These are phyloP conservation scores for Wickerhamomyces silvicola DNA, from an alignment of 805 yeast species.

Conservation along the genomic window DNA sequence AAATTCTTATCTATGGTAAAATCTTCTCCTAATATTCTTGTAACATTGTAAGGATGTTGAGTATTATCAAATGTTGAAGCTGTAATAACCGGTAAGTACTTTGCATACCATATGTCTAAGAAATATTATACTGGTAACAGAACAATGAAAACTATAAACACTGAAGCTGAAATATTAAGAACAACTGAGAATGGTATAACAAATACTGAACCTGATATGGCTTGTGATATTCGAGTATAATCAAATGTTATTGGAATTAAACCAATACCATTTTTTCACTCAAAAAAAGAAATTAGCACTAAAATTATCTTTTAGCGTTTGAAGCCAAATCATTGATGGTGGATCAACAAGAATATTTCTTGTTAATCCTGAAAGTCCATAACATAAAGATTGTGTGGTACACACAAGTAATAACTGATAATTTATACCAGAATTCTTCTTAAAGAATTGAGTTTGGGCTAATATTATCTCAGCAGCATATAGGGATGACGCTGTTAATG, in stretches of 20 bases:
- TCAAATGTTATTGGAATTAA: constrained; percentile 49
- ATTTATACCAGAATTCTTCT: constrained; percentile 37
- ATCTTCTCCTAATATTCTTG: constrained; percentile 38
- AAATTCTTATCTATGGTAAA: constrained; percentile 36
- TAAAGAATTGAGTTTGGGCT: constrained; percentile 41
- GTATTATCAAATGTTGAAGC: constrained; percentile 44
- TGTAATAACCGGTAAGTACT: constrained; percentile 52
- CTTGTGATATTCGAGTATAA: constrained; percentile 44
- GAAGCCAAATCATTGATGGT: constrained; percentile 59
- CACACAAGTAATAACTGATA: constrained; percentile 44
- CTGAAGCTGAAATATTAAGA: constrained; percentile 35
- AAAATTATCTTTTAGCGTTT: constrained; percentile 49
- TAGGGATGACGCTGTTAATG: constrained; percentile 36
- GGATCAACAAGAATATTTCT: constrained; percentile 56
- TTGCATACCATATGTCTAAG: constrained; percentile 51
- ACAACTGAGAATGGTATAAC: constrained; percentile 43
- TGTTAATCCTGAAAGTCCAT: constrained; percentile 58
- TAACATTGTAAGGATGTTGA: constrained; percentile 39
- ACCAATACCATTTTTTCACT: constrained; percentile 45
- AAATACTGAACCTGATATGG: constrained; percentile 49
- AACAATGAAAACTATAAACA: constrained; percentile 45
- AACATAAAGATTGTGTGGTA: constrained; percentile 59
- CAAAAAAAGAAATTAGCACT: constrained; percentile 61
- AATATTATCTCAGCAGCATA: constrained; percentile 52
- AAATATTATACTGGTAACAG: constrained; percentile 44